These are phyloP conservation scores for Cyclotella atomus DNA, from an alignment of 108 stramenopile genomes.

Conservation along the genomic window DNA sequence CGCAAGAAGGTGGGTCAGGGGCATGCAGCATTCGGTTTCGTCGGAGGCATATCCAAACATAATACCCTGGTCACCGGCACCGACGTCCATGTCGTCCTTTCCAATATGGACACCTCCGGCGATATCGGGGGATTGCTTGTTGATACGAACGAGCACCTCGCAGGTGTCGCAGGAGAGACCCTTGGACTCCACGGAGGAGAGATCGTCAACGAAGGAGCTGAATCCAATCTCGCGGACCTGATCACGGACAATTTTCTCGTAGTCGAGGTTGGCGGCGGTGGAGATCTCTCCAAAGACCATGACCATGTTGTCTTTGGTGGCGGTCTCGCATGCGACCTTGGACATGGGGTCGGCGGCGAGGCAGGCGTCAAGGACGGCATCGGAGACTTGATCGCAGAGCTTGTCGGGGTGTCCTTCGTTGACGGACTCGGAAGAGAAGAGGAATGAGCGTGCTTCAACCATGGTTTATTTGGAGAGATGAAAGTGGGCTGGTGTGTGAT, in stretches of 20 bases:
- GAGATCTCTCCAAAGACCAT: constrained; percentile 99
- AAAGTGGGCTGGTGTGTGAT: neutral
- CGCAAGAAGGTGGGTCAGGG: constrained; percentile 95
- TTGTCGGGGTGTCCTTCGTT: constrained; percentile 99
- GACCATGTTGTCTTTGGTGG: constrained; percentile 99
- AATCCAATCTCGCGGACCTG: constrained; percentile 97
- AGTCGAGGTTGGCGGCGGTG: constrained; percentile 95
- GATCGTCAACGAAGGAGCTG: constrained; percentile 85
- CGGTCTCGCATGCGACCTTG: constrained; percentile 98
- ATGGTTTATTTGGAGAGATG: constrained; percentile 15
- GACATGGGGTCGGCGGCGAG: constrained; percentile 92
- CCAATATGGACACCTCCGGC: constrained; percentile 95
- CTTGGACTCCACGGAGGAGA: constrained; percentile 86
- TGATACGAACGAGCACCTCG: constrained; percentile 97
- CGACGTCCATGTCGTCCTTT: constrained; percentile 93
- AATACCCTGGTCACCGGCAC: constrained; percentile 98
- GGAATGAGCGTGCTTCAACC: constrained; percentile 82
- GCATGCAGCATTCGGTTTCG: constrained; percentile 96
- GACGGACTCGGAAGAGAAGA: constrained; percentile 94
- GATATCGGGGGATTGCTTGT: constrained; percentile 98
- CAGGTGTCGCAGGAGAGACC: constrained; percentile 94
- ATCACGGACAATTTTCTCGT: constrained; percentile 96
- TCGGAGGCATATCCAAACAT: constrained; percentile 99
- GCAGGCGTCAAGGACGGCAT: constrained; percentile 97
- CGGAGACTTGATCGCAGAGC: constrained; percentile 95